phyloP scores from a whole-genome alignment of 2,329 filamentous ascomycete genomes.

The Pyrenophora graminea region DNA sequence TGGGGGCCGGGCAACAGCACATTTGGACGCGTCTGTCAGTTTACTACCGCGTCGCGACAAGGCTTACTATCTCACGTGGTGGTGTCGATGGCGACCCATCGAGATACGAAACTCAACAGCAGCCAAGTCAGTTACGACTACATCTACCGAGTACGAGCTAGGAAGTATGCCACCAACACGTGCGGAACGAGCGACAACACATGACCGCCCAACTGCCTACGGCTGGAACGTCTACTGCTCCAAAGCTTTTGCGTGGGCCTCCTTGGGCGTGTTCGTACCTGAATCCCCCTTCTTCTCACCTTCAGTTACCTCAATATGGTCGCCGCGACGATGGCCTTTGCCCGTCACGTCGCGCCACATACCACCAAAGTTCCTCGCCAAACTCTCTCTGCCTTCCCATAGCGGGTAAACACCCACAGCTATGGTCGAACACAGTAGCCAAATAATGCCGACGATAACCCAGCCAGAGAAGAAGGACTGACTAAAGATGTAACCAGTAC shows the following conservation, averaged over 20 bases:
- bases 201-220: too few species aligned
- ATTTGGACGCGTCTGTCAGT: too few species aligned
- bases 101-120: too few species aligned
- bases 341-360: slow-evolving; percentile 37
- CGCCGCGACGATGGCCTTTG: slow-evolving; percentile 18
- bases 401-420: slow-evolving; percentile 81
- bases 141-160: too few species aligned
- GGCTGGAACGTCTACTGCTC: slow-evolving; percentile 7
- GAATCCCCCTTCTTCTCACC: slow-evolving; percentile 22
- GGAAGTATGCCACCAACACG: too few species aligned
- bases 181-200: too few species aligned
- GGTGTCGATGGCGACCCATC: too few species aligned
- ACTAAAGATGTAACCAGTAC: slow-evolving; percentile 77
- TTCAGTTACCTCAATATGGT: slow-evolving; percentile 18
- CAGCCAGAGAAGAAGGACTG: slow-evolving; percentile 81
- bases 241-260: slow-evolving; percentile 18
- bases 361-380: slow-evolving; percentile 29
- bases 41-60: too few species aligned
- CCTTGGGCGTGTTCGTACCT: slow-evolving; percentile 28
- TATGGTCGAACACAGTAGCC: slow-evolving; percentile 73
- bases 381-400: slow-evolving; percentile 62
- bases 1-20: too few species aligned
- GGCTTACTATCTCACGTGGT: too few species aligned
- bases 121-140: too few species aligned
- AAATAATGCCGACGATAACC: slow-evolving; percentile 70